A percentile compares a stretch with the other conserved stretches of the same genome.
These are phyloP conservation scores for Trichoderma oligosporum DNA, from an alignment of 2,329 filamentous ascomycete species.

Conservation along the genomic window DNA sequence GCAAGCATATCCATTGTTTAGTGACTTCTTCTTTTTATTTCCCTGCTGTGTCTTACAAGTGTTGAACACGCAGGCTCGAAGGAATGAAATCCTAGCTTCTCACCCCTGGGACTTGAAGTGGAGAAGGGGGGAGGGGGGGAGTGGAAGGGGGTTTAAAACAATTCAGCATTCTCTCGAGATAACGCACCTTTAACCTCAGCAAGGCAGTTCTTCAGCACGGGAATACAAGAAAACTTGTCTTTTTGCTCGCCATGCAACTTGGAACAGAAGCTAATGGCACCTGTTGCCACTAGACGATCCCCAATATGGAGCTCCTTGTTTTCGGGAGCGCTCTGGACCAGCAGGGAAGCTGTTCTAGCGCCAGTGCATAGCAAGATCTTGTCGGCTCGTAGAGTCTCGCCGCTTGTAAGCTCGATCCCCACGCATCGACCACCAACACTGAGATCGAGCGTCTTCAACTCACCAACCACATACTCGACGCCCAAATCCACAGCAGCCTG, in stretches of 20 bases:
- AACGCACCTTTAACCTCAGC: slow-evolving; percentile 40
- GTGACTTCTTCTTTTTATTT: background rate
- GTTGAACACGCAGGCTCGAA: background rate
- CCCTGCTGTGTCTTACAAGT: background rate
- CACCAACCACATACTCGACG: slow-evolving; percentile 52
- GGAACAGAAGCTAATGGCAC: slow-evolving; percentile 43
- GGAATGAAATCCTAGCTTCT: slow-evolving; percentile 1
- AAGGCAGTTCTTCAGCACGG: slow-evolving; percentile 49
- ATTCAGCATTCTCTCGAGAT: background rate
- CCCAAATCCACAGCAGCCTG: slow-evolving; percentile 49
- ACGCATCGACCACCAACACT: slow-evolving; percentile 42
- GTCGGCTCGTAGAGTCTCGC: slow-evolving; percentile 46
- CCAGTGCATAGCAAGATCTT: slow-evolving; percentile 54
- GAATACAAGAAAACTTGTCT: slow-evolving; percentile 46
- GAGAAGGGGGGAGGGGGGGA: background rate
- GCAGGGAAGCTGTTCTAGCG: slow-evolving; percentile 52
- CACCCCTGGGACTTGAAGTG: slow-evolving; percentile 1
- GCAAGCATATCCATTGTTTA: slow-evolving; percentile 15
- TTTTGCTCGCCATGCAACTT: slow-evolving; percentile 43
- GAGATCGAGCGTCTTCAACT: slow-evolving; percentile 46
- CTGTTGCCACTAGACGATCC: slow-evolving; percentile 53
- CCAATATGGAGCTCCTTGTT: slow-evolving; percentile 51
- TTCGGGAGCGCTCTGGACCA: slow-evolving; percentile 49
- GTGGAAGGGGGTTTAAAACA: background rate
- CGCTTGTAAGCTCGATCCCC: slow-evolving; percentile 49